These are phyloP conservation scores for Obelidium mucronatum DNA, from an alignment of 192 early-diverging fungal genomes.

Conservation along the genomic window DNA sequence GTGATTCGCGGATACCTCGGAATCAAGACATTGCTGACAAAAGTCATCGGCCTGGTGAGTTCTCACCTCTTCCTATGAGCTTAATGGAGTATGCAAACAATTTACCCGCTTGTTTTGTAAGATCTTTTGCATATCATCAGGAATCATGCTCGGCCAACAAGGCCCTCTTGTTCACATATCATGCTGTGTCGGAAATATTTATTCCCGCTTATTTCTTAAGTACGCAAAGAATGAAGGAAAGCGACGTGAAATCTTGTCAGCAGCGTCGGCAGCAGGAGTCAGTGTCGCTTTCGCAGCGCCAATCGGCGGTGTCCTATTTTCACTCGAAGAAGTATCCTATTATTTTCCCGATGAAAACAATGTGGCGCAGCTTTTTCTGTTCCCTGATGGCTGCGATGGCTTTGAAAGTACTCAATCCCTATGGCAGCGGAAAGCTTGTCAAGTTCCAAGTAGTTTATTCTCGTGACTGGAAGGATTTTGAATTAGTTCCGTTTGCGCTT, in stretches of 20 bases:
- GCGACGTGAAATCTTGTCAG: constrained; percentile 46
- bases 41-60: constrained; percentile 77
- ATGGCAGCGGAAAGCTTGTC: constrained; percentile 91
- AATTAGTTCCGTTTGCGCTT: constrained; percentile 68
- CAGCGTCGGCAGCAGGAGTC: constrained; percentile 80
- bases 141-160: constrained; percentile 56
- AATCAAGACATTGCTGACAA: constrained; percentile 80
- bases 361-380: constrained; percentile 94
- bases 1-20: constrained; percentile 89
- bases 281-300: constrained; percentile 94
- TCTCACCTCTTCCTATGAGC: no score
- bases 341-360: constrained; percentile 88
- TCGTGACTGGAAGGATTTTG: constrained; percentile 90
- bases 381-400: constrained; percentile 88
- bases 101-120: neutral
- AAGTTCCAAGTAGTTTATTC: constrained; percentile 92
- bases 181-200: constrained; percentile 85
- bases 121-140: constrained; percentile 47
- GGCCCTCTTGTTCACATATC: constrained; percentile 94
- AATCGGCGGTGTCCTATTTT: constrained; percentile 81
- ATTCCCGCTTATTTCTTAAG: constrained; percentile 75
- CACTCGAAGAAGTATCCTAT: constrained; percentile 85
- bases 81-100: neutral
- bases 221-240: constrained; percentile 77
- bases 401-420: constrained; percentile 81